Evolutionary conservation across 2,329 filamentous ascomycete genomes (phyloP), one percentile per base, ranked within the genome.

Genomic region (Ploettnerulaceae sp.): DNA sequence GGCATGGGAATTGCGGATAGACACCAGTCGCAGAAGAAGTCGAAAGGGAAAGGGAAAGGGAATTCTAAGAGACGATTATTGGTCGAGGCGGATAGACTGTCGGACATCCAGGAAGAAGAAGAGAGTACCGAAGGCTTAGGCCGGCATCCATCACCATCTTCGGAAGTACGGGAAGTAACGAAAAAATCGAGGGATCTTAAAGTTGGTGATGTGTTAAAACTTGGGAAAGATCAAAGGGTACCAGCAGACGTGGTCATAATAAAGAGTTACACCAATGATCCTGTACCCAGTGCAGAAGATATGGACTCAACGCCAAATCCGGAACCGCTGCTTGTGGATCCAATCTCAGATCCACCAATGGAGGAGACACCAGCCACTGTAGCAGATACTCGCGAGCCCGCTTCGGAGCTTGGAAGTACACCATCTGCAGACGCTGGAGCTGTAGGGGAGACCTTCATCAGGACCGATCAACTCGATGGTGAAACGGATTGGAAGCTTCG

Each of bases 401-500:
- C 57, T 11, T 59, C 58, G 4, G 26, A 52, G 22, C 38, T 54
- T 24, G 55, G 56, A 15, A 61, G 59, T 43, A 57, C 57, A 14
- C 54, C 58, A 18, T 51, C 61, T 7, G 56, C 57, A 12, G 60
- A 63, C 49, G 60, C 55, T 22, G 57, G 42, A 11, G 63, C 61
- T 33, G 55, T 58, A 28, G 89, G 89, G 21, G 94, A 98, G 67
- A 91, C 91, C 0, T 98, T 98, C 61, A 97, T 98, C 62, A 80
- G 93, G 50, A 98, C 94, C 2, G 93, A 98, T 66, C 93, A 98
- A 64, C 75, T 98, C 7, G 93, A 98, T 61, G 93, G 93, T 57
- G 93, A 98, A 69, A 98, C 93, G 0, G 93, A 98, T 63, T 98
- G 93, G 94, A 98, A 98, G 68, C 72, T 98, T 47, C 83, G 94